Evolutionary conservation across 2,329 filamentous ascomycete genomes (phyloP).

Genomic region (Hypoxylon sp.): DNA sequence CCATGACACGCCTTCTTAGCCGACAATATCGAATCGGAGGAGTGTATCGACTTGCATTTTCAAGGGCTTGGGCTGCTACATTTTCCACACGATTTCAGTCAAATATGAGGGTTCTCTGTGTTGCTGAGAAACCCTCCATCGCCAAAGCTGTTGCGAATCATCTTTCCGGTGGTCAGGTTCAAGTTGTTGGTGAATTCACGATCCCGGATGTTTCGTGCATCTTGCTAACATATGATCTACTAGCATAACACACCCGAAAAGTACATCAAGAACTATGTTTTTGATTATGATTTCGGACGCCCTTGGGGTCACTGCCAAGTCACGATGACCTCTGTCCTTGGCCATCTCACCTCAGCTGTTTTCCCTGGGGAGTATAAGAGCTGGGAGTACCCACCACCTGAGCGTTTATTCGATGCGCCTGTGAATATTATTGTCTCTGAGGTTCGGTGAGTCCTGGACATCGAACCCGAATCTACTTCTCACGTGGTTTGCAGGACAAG

Average conservation of each 20-base stretch:
- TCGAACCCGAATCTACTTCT: slow-evolving; percentile 22
- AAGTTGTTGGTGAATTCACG: slow-evolving; percentile 65
- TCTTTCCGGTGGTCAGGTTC: slow-evolving; percentile 78
- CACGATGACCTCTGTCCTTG: slow-evolving; percentile 92
- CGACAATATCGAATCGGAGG: slow-evolving; percentile 24
- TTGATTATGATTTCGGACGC: slow-evolving; percentile 84
- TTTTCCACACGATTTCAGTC: slow-evolving; percentile 34
- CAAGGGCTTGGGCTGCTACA: background rate
- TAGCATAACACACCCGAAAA: slow-evolving; percentile 74
- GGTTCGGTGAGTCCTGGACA: slow-evolving; percentile 56
- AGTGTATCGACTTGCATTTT: slow-evolving; percentile 28
- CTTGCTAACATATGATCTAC: too few species aligned
- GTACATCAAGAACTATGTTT: slow-evolving; percentile 94
- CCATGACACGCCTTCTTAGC: slow-evolving; percentile 26
- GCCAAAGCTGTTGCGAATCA: slow-evolving; percentile 93
- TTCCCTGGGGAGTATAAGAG: slow-evolving; percentile 78
- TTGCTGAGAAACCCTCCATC: slow-evolving; percentile 92
- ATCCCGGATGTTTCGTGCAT: too few species aligned
- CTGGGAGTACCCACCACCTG: slow-evolving; percentile 84
- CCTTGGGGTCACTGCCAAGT: slow-evolving; percentile 84
- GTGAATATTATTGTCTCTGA: slow-evolving; percentile 73
- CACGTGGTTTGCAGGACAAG: slow-evolving; percentile 68
- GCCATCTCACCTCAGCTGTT: slow-evolving; percentile 84
- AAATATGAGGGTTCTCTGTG: slow-evolving; percentile 70
- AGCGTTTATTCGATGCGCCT: slow-evolving; percentile 80